Conservation (phyloP, 129 eudicot species). For the Helianthus tuberosus region DNA sequence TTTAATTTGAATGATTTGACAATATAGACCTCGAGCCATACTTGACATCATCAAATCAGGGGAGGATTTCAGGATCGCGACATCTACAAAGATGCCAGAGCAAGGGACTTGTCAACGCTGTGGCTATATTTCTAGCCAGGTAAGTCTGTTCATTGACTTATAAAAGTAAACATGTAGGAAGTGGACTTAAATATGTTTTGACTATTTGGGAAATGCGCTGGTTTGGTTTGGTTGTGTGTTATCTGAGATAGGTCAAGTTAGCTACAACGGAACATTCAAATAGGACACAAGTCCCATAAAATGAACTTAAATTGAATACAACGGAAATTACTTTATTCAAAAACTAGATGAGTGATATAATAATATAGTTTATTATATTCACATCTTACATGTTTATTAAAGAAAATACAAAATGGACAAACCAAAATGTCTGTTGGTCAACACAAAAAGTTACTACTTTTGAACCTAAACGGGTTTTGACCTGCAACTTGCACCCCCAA, state of each 20-base stretch:
- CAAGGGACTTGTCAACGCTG: constrained; percentile 96
- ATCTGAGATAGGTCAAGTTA: not conserved
- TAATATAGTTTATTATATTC: not conserved
- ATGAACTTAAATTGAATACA: not conserved
- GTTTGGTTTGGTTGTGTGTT: not conserved
- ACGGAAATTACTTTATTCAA: not conserved
- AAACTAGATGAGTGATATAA: not conserved
- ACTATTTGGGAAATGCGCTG: not conserved
- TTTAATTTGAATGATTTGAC: constrained; percentile 22
- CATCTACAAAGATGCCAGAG: constrained; percentile 94
- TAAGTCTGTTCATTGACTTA: constrained; percentile 26
- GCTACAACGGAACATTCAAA: not conserved
- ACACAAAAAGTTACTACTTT: not conserved
- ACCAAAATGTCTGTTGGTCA: not conserved
- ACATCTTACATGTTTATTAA: not conserved
- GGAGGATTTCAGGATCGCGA: constrained; percentile 88
- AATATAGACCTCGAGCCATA: constrained; percentile 85
- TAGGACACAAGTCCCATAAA: not conserved
- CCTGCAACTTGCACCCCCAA: not conserved
- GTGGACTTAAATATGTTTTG: not conserved
- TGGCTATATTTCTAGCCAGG: constrained; percentile 99
- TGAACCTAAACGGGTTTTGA: not conserved
- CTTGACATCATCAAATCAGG: constrained; percentile 98
- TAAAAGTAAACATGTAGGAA: not conserved
- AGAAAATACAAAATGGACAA: not conserved